Evolutionary conservation across 148 eudicot genomes (phyloP).

Genomic region (Tetragonia tetragonoides): DNA sequence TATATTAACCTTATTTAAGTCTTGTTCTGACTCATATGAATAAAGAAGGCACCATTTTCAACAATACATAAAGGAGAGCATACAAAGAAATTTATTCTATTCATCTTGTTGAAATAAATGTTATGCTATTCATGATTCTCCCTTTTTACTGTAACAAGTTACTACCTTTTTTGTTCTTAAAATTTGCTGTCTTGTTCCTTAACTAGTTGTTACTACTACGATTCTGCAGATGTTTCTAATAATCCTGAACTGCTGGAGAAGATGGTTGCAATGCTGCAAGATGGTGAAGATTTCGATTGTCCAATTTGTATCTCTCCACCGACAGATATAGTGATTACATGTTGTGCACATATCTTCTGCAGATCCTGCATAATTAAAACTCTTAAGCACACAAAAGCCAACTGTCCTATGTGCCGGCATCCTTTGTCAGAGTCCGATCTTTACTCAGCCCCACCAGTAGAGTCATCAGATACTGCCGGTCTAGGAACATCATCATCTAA

Average conservation of each 20-base stretch:
- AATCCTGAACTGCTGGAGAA: conserved; percentile 77
- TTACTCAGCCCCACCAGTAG: conserved; percentile 72
- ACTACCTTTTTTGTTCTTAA: neutral
- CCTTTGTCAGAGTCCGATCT: conserved; percentile 79
- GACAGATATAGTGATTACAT: conserved; percentile 64
- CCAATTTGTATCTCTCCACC: conserved; percentile 92
- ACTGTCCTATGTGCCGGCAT: conserved; percentile 88
- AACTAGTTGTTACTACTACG: neutral
- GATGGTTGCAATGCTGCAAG: conserved; percentile 73
- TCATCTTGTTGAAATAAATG: neutral
- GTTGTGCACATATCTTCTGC: conserved; percentile 91
- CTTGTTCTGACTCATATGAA: no score
- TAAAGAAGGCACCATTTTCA: neutral
- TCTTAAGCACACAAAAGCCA: conserved; percentile 52
- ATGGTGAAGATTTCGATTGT: conserved; percentile 89
- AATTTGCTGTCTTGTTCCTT: neutral
- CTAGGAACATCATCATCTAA: conserved; percentile 22
- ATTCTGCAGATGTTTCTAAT: conserved; percentile 68
- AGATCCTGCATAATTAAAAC: conserved; percentile 76
- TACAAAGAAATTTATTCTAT: neutral
- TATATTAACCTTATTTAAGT: no score
- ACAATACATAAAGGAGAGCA: neutral
- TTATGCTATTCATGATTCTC: neutral
- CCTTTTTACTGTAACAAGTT: neutral
- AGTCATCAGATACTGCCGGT: conserved; percentile 35